phyloP scores from a whole-genome alignment of 2,329 filamentous ascomycete genomes.

The Aspergillus sp. region DNA sequence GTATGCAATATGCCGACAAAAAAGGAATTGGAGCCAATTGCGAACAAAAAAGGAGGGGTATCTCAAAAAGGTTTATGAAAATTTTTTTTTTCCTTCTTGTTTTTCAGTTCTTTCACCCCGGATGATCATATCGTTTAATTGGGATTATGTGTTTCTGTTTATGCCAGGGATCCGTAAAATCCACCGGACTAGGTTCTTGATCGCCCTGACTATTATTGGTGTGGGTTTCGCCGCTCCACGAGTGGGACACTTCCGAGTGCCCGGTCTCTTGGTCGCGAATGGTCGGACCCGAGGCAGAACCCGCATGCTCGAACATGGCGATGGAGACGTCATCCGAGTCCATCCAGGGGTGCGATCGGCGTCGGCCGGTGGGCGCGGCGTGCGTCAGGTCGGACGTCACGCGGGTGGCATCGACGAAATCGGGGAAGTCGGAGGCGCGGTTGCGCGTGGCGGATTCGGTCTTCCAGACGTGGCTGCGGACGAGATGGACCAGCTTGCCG shows the following conservation, averaged over 20 bases:
- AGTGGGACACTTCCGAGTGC: conserved; percentile 27
- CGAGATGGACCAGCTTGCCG: conserved; percentile 45
- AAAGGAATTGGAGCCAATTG: too few relatives aligned
- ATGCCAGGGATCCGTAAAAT: conserved; percentile 21
- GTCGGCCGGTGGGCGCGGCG: conserved; percentile 25
- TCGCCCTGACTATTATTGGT: conserved; percentile 17
- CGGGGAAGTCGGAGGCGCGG: conserved; percentile 32
- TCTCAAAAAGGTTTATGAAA: background rate
- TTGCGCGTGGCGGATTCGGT: conserved; percentile 28
- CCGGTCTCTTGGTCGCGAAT: conserved; percentile 20
- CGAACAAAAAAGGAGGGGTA: background rate
- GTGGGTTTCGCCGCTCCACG: conserved; percentile 31
- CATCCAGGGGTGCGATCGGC: conserved; percentile 31
- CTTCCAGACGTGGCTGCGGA: conserved; percentile 40
- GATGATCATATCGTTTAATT: background rate
- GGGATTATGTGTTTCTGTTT: background rate
- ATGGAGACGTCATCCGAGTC: conserved; percentile 38
- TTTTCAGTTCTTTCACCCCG: background rate
- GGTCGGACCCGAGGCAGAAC: background rate
- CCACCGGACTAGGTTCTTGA: conserved; percentile 19
- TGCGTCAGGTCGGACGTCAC: conserved; percentile 44
- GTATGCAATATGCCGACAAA: background rate
- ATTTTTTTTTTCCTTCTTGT: background rate
- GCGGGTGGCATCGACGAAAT: conserved; percentile 47
- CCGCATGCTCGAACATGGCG: conserved; percentile 38